Evolutionary conservation across 371 early-diverging fungal species (phyloP).

Genomic region (Smittium mucronatum): DNA sequence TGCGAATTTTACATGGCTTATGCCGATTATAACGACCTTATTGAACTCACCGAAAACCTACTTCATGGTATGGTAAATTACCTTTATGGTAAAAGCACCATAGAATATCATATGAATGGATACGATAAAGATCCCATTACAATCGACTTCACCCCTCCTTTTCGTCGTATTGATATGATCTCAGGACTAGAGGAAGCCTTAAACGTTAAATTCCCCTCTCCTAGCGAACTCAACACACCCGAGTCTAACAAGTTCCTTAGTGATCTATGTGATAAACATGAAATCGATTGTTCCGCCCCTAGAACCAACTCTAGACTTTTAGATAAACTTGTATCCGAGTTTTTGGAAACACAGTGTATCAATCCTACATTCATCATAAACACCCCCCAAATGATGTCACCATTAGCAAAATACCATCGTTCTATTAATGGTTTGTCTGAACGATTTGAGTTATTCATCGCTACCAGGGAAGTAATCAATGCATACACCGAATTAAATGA

Average conservation of each 20-base stretch:
- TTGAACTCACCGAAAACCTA: slow-evolving; percentile 91
- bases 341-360: slow-evolving; percentile 89
- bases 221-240: slow-evolving; percentile 62
- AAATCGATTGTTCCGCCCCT: slow-evolving; percentile 88
- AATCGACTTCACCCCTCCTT: slow-evolving; percentile 95
- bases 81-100: slow-evolving; percentile 74
- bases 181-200: slow-evolving; percentile 83
- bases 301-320: slow-evolving; percentile 90
- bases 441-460: slow-evolving; percentile 98
- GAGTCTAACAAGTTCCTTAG: slow-evolving; percentile 79
- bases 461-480: slow-evolving; percentile 98
- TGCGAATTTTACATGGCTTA: slow-evolving; percentile 99
- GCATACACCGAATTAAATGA: slow-evolving; percentile 99
- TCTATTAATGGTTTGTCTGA: slow-evolving; percentile 86
- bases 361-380: slow-evolving; percentile 95
- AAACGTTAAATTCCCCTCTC: slow-evolving; percentile 81
- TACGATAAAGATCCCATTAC: slow-evolving; percentile 64
- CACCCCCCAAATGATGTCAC: slow-evolving; percentile 98
- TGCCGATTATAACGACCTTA: slow-evolving; percentile 94
- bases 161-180: slow-evolving; percentile 91
- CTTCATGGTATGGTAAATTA: slow-evolving; percentile 85
- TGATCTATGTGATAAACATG: slow-evolving; percentile 82
- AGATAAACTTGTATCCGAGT: slow-evolving; percentile 98
- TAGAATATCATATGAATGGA: slow-evolving; percentile 88
- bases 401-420: slow-evolving; percentile 98